Percentiles rank a stretch among this genome's conserved stretches.
These are phyloP conservation scores for Boletus bicolor DNA, from an alignment of 768 basidiomycete species.

Conservation along the genomic window DNA sequence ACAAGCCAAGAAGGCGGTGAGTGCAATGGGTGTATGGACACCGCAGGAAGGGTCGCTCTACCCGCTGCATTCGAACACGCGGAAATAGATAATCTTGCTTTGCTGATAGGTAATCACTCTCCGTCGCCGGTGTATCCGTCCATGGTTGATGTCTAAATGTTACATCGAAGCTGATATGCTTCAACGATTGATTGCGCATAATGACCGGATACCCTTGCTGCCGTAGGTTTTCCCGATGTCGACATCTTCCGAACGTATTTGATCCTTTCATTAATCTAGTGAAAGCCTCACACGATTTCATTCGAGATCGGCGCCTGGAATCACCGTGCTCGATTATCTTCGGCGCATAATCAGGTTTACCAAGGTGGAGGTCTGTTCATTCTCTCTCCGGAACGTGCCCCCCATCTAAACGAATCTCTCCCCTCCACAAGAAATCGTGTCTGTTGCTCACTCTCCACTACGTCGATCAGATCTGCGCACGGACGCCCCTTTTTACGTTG, in stretches of 20 bases:
- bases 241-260: conserved; percentile 15
- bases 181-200: conserved; percentile 89
- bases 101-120: conserved; percentile 74
- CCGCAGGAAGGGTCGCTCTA: conserved; percentile 71
- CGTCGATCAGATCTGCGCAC: conserved; percentile 90
- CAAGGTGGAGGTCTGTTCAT: conserved; percentile 79
- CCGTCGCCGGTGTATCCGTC: conserved; percentile 16
- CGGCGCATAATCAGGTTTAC: conserved; percentile 92
- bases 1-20: conserved; percentile 31
- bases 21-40: conserved; percentile 81
- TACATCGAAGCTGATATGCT: conserved; percentile 83
- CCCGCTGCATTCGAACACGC: conserved; percentile 84
- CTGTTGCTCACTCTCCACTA: conserved; percentile 83
- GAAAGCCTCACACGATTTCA: conserved; percentile 95
- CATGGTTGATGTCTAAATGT: conserved; percentile 19
- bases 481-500: conserved; percentile 85
- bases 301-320: conserved; percentile 85
- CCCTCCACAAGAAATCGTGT: conserved; percentile 59
- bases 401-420: conserved; percentile 6
- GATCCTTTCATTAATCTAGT: conserved; percentile 39
- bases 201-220: conserved; percentile 90
- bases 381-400: background rate
- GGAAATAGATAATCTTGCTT: conserved; percentile 76
- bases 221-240: conserved; percentile 51
- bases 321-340: conserved; percentile 89